A percentile compares a stretch with the other conserved stretches of the same genome.
Evolutionary conservation across 1,284 basidiomycete genomes (phyloP).

Genomic region (Mixia osmundae): DNA sequence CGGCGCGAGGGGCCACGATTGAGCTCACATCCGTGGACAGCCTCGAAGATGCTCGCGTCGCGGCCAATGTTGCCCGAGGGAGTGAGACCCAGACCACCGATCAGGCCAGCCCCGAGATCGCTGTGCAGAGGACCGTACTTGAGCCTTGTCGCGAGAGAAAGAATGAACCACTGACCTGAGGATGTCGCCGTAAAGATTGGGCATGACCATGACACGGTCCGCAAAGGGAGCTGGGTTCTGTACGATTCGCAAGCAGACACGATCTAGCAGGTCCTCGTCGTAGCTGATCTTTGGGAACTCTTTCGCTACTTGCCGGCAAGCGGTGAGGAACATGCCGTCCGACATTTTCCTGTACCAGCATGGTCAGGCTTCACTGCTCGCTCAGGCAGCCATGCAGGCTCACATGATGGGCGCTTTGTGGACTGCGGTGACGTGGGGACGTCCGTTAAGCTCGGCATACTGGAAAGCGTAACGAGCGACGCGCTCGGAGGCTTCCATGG

Average conservation of each 20-base stretch:
- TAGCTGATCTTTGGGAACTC: conserved; percentile 85
- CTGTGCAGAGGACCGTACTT: conserved; percentile 60
- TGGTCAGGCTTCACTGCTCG: background rate
- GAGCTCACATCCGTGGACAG: conserved; percentile 84
- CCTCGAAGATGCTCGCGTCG: conserved; percentile 99
- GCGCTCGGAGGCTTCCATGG: conserved; percentile 94
- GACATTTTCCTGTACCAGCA: conserved; percentile 57
- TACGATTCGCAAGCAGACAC: conserved; percentile 81
- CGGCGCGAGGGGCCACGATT: no score
- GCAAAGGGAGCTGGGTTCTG: conserved; percentile 84
- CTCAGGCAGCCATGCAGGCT: conserved; percentile 15
- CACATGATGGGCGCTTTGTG: conserved; percentile 99
- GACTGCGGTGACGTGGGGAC: conserved; percentile 88
- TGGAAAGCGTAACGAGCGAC: conserved; percentile 98
- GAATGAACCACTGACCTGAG: conserved; percentile 2
- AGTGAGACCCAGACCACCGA: conserved; percentile 90
- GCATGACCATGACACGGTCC: conserved; percentile 99
- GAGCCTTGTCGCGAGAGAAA: background rate
- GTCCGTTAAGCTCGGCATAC: conserved; percentile 67
- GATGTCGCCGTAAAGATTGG: conserved; percentile 63
- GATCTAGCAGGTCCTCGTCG: conserved; percentile 92
- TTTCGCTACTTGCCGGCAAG: conserved; percentile 87
- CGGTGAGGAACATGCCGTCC: conserved; percentile 97
- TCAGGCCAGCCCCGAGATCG: conserved; percentile 96
- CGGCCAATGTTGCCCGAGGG: conserved; percentile 48